Base-by-base conservation (phyloP, 2,329 filamentous ascomycete species). In the Pseudocercospora macadamiae region DNA sequence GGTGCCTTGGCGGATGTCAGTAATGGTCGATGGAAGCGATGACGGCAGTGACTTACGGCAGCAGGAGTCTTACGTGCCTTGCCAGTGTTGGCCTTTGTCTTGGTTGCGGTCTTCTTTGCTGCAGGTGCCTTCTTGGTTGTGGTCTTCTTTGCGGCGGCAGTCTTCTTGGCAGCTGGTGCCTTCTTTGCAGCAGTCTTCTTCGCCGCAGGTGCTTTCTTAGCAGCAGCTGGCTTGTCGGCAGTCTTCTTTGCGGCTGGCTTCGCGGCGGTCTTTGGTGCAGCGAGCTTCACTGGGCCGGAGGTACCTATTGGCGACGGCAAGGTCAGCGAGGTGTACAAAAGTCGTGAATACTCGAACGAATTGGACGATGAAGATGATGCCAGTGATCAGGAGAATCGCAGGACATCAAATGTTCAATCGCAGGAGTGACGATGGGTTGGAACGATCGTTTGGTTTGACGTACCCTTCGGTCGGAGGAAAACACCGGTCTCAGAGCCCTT, bases 381-480 rank as follows among this genome's bases (percentile, higher is more conserved):
- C 8, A 39, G 47, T 42, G 51, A 54, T 30, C 54, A n/a, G 55
- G 26, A 48, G 57, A 55, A 57, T 48, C 32, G 30, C 44, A 30
- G 25, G 26, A 62, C 47, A 42, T 60, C 54, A 51, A 60, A 47
- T 45, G 34, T 51, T 21, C 12, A 39, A 54, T 55, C 34, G 60
- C 34, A 30, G 32, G 19, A 60, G 36, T 23, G 44, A 63, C 48
- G 30, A 42, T 23, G 39, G 39, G 57, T 64, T 57, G 61, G 36
- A 61, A 34, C 51, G 59, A 69, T 67, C 65, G 64, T 62, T 68
- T 25, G 55, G 57, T 55, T 61, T 60, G 48, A 81, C 85, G 68
- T 83, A 91, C 91, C 92, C 86, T 96, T 96, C 72, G 92, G 93
- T 76, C 93, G 91, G 73, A 87, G 84, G 74, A 96, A 96, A 70